Evolutionary conservation across 2,329 filamentous ascomycete genomes (phyloP), one percentile per base, ranked within the genome.

Genomic region (Fonsecaea monophora): DNA sequence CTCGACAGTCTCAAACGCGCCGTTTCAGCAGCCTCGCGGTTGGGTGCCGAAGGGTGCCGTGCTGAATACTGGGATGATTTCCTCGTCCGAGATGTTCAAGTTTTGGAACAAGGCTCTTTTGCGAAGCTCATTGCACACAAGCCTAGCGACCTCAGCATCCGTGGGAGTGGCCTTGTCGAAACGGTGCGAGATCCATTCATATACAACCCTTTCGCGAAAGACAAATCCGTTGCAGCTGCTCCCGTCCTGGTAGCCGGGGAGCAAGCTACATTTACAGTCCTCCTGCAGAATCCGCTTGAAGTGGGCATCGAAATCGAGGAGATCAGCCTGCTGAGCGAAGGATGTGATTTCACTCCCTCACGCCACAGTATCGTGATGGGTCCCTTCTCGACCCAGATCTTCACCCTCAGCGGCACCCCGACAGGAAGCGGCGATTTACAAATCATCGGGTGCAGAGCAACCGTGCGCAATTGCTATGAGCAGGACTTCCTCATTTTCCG

Each of bases 51-150:
- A 4, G 80, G 90, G 64, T 79, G 94, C 50, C 85, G 88, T 60
- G 93, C 92, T 5, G 91, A 95, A 72, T 99, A 97, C 76, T 99
- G 95, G 95, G 95, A 99, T 77, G 92, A 97, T 74, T 98, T 98
- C 73, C 82, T 99, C 8, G 85, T 99, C 55, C 89, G 95, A 58
- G 88, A 88, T 69, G 82, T 96, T 72, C 86, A 89, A 62, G 81
- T 96, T 53, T 87, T 93, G 59, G 82, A 90, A 30, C 78, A 87
- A 42, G 82, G 88, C 9, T 79, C 82, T 50, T 84, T 85, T 10
- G 85, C 86, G 70, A 84, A 85, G 15, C 89, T 92, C 0, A 85
- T 92, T 60, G 84, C 89, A 5, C 91, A 93, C 73, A 82, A 79
- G 18, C 83, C 79, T 64, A 80, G 78, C 42, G 85, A 87, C 67